Base-by-base conservation (phyloP, 345 rosid genomes). In the Raphanus raphanistrum region DNA sequence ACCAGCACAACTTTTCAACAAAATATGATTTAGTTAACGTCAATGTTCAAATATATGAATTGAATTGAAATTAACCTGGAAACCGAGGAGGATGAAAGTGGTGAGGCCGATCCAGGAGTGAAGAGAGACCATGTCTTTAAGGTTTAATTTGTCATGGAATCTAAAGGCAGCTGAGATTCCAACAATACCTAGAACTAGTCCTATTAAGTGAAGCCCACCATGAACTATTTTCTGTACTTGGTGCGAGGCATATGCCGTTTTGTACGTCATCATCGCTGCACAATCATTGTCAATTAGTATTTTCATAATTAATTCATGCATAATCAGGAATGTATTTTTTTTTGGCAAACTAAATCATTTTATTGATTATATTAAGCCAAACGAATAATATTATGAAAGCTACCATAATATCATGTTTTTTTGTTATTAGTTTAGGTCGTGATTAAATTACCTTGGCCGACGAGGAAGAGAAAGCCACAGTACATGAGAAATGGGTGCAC, bases 401-500 rank as follows among this genome's bases (percentile, higher is more conserved):
- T 55, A 64, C 13, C 31, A 59, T 33, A 3, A 2, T 5, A 25
- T 12, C 25, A 25, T 59, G 12, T 43, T 11, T 4, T 45, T 25
- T 8, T 48, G 11, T 1, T 27, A 1, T 45, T 52, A 26, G 5
- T 12, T 31, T 6, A 48, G 66, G 68, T 74, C 17, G 21, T 17
- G 17, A 8, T 12, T 11, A 43, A 66, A 8, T 5, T 86, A 89
- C 97, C 90, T 89, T 91, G 84, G 5, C 97, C 94, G n/a, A 72
- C 83, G 68, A 89, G 84, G 63, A 88, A 89, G 36, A 92, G 82
- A 80, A 92, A 85, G 11, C 96, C 96, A 61, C 92, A 87, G 64
- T 88, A 89, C 99, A 95, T 92, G 28, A 91, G 85, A 81, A 95
- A 88, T 6, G 94, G 93, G 77, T 95, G 99, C 79, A 87, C 90